These are phyloP conservation scores for Cordyceps fumosorosea DNA, from an alignment of 2,329 filamentous ascomycete species.

Conservation along the genomic window DNA sequence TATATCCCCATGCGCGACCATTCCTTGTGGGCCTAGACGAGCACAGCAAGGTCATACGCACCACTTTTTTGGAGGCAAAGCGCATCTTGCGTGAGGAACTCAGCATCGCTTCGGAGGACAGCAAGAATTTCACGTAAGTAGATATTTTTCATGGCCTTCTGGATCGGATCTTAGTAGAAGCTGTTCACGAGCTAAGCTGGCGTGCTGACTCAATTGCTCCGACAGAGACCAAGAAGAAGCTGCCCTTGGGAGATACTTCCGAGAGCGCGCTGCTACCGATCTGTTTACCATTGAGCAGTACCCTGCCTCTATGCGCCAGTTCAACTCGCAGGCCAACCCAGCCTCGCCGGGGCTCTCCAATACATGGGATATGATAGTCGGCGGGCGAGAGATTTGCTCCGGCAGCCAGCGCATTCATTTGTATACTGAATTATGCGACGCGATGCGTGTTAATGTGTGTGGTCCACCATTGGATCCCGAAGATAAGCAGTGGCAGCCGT, in stretches of 20 bases:
- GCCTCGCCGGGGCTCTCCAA: neutral
- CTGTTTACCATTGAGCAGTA: constrained; percentile 1
- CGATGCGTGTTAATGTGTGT: neutral
- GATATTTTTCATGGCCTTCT: neutral
- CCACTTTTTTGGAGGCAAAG: neutral
- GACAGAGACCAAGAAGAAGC: neutral
- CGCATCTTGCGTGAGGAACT: neutral
- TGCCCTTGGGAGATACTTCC: neutral
- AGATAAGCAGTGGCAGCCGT: constrained; percentile 4
- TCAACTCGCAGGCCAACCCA: neutral
- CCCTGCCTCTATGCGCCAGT: neutral
- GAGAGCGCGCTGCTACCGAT: neutral
- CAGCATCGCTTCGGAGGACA: neutral
- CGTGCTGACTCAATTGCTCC: neutral
- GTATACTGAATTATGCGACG: neutral
- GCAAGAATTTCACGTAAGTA: neutral
- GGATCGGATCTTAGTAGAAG: neutral
- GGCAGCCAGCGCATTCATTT: neutral
- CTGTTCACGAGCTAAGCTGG: neutral
- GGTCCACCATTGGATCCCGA: neutral
- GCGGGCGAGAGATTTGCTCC: constrained; percentile 2
- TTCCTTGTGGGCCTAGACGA: neutral
- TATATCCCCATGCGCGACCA: neutral
- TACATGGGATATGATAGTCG: neutral
- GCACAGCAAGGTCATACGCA: neutral